Conservation (phyloP, 2,329 filamentous ascomycete genomes). For the Pseudogymnoascus sp. region DNA sequence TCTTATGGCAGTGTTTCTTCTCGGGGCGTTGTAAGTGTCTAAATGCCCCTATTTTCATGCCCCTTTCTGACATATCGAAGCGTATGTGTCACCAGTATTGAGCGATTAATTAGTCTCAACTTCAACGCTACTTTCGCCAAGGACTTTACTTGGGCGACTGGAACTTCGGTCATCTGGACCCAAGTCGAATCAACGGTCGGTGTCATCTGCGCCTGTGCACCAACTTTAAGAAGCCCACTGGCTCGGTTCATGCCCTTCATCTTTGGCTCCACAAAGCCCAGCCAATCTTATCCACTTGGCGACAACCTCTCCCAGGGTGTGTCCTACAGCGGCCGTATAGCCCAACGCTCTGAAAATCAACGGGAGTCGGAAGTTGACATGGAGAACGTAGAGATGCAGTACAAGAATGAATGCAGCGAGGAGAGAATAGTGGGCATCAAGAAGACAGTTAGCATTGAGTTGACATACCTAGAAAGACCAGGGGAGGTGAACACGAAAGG, state of each 20-base stretch:
- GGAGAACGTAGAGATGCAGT: not conserved
- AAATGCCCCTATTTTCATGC: not conserved
- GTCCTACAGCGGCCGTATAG: not conserved
- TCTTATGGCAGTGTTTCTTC: conserved; percentile 3
- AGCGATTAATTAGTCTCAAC: conserved; percentile 14
- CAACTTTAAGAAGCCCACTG: conserved; percentile 12
- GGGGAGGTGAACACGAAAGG: not conserved
- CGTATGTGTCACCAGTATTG: conserved; percentile 13
- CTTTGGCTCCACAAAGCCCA: not conserved
- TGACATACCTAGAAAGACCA: not conserved
- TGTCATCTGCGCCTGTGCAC: conserved; percentile 14
- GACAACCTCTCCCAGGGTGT: not conserved
- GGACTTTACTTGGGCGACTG: conserved; percentile 10
- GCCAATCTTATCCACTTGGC: conserved; percentile 4
- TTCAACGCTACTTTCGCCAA: conserved; percentile 8
- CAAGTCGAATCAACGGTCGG: conserved; percentile 14
- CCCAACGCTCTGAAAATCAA: not conserved
- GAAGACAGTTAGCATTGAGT: conserved; percentile 9
- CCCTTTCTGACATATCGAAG: conserved; percentile 3
- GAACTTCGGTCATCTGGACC: conserved; percentile 15
- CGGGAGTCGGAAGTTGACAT: not conserved
- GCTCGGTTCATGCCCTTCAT: conserved; percentile 6
- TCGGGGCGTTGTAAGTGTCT: conserved; percentile 1
- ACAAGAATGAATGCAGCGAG: conserved; percentile 9
- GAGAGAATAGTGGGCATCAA: conserved; percentile 14